Percentiles rank a stretch among this genome's conserved stretches.
These are phyloP conservation scores for Crithidia mellificae DNA, from an alignment of 208 protist genomes.

Conservation along the genomic window DNA sequence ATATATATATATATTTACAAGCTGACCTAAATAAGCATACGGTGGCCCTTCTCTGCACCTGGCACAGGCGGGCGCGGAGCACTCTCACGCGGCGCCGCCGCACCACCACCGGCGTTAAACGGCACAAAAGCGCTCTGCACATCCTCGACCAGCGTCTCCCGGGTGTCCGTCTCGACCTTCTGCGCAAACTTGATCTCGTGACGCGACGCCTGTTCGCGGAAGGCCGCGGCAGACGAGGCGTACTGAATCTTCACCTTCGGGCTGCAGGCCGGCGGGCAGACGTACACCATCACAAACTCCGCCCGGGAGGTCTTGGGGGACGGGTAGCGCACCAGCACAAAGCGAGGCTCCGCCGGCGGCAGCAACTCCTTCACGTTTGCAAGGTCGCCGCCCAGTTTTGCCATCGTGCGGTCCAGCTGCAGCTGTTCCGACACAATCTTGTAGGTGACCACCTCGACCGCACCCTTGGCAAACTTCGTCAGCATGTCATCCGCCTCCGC, in stretches of 20 bases:
- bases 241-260: slow-evolving; percentile 76
- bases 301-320: slow-evolving; percentile 24
- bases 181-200: slow-evolving; percentile 51
- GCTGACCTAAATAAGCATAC: slow-evolving; percentile 80
- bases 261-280: slow-evolving; percentile 67
- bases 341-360: slow-evolving; percentile 37
- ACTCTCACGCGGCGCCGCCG: slow-evolving; percentile 2
- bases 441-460: slow-evolving; percentile 51
- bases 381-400: slow-evolving; percentile 19
- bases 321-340: slow-evolving; percentile 38
- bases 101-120: slow-evolving; percentile 12
- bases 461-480: slow-evolving; percentile 33
- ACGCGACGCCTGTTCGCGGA: slow-evolving; percentile 45
- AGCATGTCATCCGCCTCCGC: slow-evolving; percentile 44
- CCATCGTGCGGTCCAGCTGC: slow-evolving; percentile 21
- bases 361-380: slow-evolving; percentile 34
- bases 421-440: slow-evolving; percentile 34
- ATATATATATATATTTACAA: no score
- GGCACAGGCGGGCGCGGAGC: slow-evolving; percentile 22
- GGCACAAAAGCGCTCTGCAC: slow-evolving; percentile 52
- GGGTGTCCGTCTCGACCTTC: slow-evolving; percentile 52
- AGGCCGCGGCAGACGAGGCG: slow-evolving; percentile 67
- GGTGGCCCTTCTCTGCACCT: slow-evolving; percentile 36
- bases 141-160: slow-evolving; percentile 43
- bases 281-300: slow-evolving; percentile 61